Evolutionary conservation across 345 rosid species (phyloP).

Genomic region (Melastoma malabathricum): DNA sequence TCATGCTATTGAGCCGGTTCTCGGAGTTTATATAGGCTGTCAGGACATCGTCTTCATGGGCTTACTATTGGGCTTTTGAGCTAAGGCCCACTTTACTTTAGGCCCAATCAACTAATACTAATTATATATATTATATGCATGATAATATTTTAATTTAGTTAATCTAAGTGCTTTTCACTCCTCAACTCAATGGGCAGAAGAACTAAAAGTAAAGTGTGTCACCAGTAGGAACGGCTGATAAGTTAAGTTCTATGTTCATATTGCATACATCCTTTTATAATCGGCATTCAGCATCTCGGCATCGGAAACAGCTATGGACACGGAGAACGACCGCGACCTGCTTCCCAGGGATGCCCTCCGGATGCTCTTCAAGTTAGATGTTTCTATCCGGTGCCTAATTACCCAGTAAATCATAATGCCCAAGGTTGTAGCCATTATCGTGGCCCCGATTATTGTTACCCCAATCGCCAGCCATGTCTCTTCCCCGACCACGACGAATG

Average conservation of each 20-base stretch:
- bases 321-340: conserved; percentile 4
- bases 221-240: too few relatives aligned
- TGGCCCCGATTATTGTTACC: conserved; percentile 8
- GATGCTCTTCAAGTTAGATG: conserved; percentile 5
- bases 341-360: conserved; percentile 1
- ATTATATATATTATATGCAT: too few relatives aligned
- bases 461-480: conserved; percentile 10
- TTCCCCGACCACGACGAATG: conserved; percentile 3
- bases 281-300: conserved; percentile 7
- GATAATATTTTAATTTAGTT: too few relatives aligned
- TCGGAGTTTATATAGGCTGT: too few relatives aligned
- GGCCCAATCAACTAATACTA: too few relatives aligned
- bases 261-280: conserved; percentile 10
- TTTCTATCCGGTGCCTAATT: conserved; percentile 9
- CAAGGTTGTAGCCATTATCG: conserved; percentile 8
- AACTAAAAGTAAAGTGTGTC: too few relatives aligned
- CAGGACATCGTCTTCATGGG: too few relatives aligned
- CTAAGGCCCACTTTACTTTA: too few relatives aligned
- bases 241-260: conserved; percentile 1
- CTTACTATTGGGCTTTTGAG: too few relatives aligned
- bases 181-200: too few relatives aligned
- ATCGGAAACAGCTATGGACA: conserved; percentile 3
- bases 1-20: too few relatives aligned
- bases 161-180: too few relatives aligned
- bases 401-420: conserved; percentile 11